phyloP scores from a whole-genome alignment of 495 filamentous ascomycete genomes.

The Rusavskia elegans region DNA sequence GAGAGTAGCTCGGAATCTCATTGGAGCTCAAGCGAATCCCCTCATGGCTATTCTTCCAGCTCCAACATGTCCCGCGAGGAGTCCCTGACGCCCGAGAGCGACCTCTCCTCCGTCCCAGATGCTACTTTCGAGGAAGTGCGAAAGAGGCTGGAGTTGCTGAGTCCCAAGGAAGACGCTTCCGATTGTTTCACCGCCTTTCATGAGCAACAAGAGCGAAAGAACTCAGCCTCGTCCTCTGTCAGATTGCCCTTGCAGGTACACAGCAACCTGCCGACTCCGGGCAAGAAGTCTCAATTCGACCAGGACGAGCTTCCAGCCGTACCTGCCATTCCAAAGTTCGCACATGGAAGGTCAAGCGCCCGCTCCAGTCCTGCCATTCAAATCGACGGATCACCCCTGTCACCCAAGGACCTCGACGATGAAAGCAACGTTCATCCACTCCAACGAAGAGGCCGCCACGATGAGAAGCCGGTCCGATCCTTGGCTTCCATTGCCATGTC shows the following conservation, averaged over 20 bases:
- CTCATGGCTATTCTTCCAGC: constrained; percentile 10
- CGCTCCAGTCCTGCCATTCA: background rate
- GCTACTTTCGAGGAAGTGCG: constrained; percentile 15
- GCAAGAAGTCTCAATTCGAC: background rate
- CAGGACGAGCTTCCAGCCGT: background rate
- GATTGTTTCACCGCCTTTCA: background rate
- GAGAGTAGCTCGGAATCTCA: constrained; percentile 13
- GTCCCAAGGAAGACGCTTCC: constrained; percentile 10
- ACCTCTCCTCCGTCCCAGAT: constrained; percentile 14
- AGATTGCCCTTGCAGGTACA: constrained; percentile 6
- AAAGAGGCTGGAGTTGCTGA: constrained; percentile 11
- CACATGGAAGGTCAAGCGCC: background rate
- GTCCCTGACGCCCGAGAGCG: constrained; percentile 12
- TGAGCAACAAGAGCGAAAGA: background rate
- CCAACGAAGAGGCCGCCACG: constrained; percentile 5
- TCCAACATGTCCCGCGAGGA: constrained; percentile 11
- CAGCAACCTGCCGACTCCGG: background rate
- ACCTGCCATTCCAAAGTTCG: constrained; percentile 1
- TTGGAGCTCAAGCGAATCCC: constrained; percentile 16
- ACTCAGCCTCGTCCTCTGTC: background rate
- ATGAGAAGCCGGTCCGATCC: constrained; percentile 23
- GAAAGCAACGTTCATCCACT: constrained; percentile 4
- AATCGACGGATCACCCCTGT: constrained; percentile 1
- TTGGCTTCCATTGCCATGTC: constrained; percentile 17
- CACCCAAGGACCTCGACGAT: constrained; percentile 6